phyloP scores from a whole-genome alignment of 306 rosid species.

The Quercus wislizeni region DNA sequence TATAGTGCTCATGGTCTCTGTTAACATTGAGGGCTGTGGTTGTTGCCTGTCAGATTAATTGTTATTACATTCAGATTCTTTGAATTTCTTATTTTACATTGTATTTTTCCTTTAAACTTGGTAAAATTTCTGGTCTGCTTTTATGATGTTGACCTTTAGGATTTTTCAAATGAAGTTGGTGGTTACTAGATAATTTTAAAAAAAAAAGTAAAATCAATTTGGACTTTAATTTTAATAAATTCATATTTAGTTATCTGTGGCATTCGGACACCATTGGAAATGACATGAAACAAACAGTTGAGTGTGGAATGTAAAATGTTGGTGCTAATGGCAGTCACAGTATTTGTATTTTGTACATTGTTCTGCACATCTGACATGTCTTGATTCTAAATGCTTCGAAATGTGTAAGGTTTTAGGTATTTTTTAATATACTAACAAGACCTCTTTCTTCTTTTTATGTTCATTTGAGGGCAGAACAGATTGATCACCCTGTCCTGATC shows the following conservation, averaged over 20 bases:
- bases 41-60: neutral
- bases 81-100: neutral
- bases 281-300: neutral
- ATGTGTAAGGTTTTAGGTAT: neutral
- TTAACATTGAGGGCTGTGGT: conserved; percentile 5
- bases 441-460: conserved; percentile 28
- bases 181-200: neutral
- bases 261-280: neutral
- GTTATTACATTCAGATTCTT: neutral
- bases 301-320: neutral
- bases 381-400: neutral
- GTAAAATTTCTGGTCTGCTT: neutral
- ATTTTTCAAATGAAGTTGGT: conserved; percentile 7
- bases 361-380: neutral
- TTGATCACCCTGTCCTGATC: conserved; percentile 90
- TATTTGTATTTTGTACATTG: neutral
- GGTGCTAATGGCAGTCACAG: neutral
- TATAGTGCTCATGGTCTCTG: conserved; percentile 2
- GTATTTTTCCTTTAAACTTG: conserved; percentile 13
- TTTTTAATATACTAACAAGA: neutral
- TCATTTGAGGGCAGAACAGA: conserved; percentile 80
- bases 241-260: neutral
- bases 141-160: conserved; percentile 14
- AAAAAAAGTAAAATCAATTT: conserved; percentile 14
- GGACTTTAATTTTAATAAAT: conserved; percentile 1